Base-by-base conservation (phyloP, 1,284 basidiomycete species). In the Prillingera fragicola region DNA sequence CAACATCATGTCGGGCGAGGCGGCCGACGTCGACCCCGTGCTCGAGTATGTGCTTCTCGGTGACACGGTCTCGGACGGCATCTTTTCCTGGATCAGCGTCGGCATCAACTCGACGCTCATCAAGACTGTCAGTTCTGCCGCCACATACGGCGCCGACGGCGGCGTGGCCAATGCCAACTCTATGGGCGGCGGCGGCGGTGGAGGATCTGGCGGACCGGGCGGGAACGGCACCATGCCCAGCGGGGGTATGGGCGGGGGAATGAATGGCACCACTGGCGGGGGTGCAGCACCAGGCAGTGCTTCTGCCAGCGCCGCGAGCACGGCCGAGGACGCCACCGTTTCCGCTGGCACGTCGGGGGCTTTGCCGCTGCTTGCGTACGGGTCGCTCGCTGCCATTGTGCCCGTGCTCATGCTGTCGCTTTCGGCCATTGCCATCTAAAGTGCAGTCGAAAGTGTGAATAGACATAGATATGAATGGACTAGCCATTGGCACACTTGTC, bases 41-140 rank as follows among this genome's bases (percentile, higher is more conserved):
- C 31, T 54, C 25, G 45, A 52, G 33, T 57, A 54, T 31, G 52
- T 52, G 12, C 49, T 50, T 5, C 50, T 57, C 19, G 52, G 52
- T 5, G 50, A 52, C 32, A 32, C 32, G 0, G 26, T 54, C 25
- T 14, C 37, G 22, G 55, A 57, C 37, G 55, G 55, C 14, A 27
- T 57, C 15, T 48, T 54, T 28, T 52, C 50, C 2, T 57, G 55
- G 55, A 48, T 50, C 28, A 43, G 52, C 3, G 36, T 57, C 25
- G 55, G 52, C 8, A 38, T 56, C 41, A 45, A 44, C 43, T 27
- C 41, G 15, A 52, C 23, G 18, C 41, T 41, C 5, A 34, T 18
- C n/a, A 22, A 34, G 33, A 26, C 28, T 8, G 53, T 48, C 10
- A 19, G 21, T 12, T 36, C 52, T 1, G 52, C 55, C 2, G 27